These are phyloP conservation scores for Fusarium globosum DNA, from an alignment of 2,329 filamentous ascomycete species.

Conservation along the genomic window DNA sequence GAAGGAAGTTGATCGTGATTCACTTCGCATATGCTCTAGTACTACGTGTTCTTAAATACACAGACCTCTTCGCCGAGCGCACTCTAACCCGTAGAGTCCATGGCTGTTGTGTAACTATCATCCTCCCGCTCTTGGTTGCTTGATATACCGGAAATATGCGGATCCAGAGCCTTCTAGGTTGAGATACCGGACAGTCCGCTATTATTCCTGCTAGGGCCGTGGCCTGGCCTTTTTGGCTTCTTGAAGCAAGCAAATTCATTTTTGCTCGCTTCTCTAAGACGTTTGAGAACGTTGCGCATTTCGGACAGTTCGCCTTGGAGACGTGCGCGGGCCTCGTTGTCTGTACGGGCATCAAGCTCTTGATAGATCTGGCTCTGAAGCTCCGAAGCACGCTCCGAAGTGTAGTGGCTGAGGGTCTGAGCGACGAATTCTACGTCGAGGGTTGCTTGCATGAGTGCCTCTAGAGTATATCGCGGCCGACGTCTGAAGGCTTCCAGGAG, in stretches of 20 bases:
- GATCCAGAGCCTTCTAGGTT: slow-evolving; percentile 35
- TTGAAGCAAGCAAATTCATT: slow-evolving; percentile 90
- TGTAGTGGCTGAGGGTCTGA: slow-evolving; percentile 91
- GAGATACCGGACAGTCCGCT: slow-evolving; percentile 45
- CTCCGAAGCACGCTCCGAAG: slow-evolving; percentile 82
- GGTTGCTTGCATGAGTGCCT: slow-evolving; percentile 94
- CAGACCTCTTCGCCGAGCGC: neutral
- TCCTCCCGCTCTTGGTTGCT: slow-evolving; percentile 12
- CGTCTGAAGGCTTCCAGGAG: slow-evolving; percentile 84
- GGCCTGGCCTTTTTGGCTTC: slow-evolving; percentile 65
- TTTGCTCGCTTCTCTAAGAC: slow-evolving; percentile 81
- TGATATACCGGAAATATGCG: neutral
- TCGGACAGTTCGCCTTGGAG: slow-evolving; percentile 90
- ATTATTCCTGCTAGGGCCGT: slow-evolving; percentile 48
- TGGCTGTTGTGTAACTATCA: slow-evolving; percentile 6
- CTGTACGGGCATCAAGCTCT: slow-evolving; percentile 87
- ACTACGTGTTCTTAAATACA: slow-evolving; percentile 6
- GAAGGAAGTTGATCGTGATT: slow-evolving; percentile 7
- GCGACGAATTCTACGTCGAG: slow-evolving; percentile 97
- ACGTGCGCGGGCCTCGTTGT: slow-evolving; percentile 82
- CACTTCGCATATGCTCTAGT: slow-evolving; percentile 4
- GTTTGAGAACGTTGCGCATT: slow-evolving; percentile 89
- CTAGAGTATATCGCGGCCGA: slow-evolving; percentile 76
- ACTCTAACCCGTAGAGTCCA: slow-evolving; percentile 1
- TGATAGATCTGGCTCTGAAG: slow-evolving; percentile 92